These are phyloP conservation scores for Picea glauca DNA, from an alignment of 75 land plant genomes.

Conservation along the genomic window DNA sequence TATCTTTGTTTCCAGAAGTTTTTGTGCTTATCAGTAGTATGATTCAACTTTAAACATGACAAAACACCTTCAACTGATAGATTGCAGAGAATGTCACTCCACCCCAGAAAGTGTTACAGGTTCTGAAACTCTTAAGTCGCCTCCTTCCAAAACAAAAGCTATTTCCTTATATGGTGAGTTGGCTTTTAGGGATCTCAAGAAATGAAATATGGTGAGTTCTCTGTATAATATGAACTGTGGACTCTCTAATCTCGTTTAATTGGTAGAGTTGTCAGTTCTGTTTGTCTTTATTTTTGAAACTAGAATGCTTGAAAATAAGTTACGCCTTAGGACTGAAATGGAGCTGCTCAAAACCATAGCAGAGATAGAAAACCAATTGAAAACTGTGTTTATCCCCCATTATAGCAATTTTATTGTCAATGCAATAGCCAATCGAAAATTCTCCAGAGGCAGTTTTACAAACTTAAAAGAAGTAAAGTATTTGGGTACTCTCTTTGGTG, in stretches of 20 bases:
- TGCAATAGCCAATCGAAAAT: too few relatives aligned
- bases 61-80: slow-evolving; percentile 18
- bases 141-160: slow-evolving; percentile 77
- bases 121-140: slow-evolving; percentile 31
- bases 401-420: too few relatives aligned
- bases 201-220: slow-evolving; percentile 53
- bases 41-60: background rate
- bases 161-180: slow-evolving; percentile 63
- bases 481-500: too few relatives aligned
- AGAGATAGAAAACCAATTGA: slow-evolving; percentile 59
- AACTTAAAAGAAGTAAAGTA: too few relatives aligned
- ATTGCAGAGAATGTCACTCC: slow-evolving; percentile 69
- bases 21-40: background rate
- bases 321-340: slow-evolving; percentile 70
- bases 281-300: background rate
- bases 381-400: background rate
- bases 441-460: too few relatives aligned
- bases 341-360: slow-evolving; percentile 67
- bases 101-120: slow-evolving; percentile 29
- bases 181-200: slow-evolving; percentile 68
- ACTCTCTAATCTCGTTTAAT: too few relatives aligned
- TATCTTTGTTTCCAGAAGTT: background rate
- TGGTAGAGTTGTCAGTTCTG: background rate
- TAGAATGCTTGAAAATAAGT: slow-evolving; percentile 6
- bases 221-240: too few relatives aligned